A percentile compares a stretch with the other conserved stretches of the same genome.
These are phyloP conservation scores for Populus hybrid DNA, from an alignment of 441 rosid species.

Conservation along the genomic window DNA sequence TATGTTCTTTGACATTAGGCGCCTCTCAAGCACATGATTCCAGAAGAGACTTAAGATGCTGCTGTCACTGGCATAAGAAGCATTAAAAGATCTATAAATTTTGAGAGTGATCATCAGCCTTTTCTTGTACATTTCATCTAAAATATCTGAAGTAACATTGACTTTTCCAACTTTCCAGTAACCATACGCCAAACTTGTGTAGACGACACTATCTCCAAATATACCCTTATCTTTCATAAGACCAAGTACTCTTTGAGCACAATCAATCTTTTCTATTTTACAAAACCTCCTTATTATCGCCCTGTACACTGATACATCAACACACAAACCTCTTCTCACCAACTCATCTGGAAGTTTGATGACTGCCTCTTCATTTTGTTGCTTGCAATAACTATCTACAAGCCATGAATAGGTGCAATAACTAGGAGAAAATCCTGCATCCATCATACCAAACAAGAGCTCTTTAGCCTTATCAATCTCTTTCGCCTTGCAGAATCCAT, in stretches of 20 bases:
- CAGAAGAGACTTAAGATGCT: conserved; percentile 59
- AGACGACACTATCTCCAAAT: conserved; percentile 66
- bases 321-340: conserved; percentile 47
- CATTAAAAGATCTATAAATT: conserved; percentile 55
- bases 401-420: conserved; percentile 78
- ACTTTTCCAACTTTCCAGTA: conserved; percentile 75
- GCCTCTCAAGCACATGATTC: conserved; percentile 61
- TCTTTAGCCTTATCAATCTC: conserved; percentile 77
- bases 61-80: conserved; percentile 54
- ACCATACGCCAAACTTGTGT: conserved; percentile 62
- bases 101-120: conserved; percentile 70
- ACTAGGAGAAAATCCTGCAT: conserved; percentile 74
- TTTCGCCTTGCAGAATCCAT: conserved; percentile 71
- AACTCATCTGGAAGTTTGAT: conserved; percentile 56
- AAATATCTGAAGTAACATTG: conserved; percentile 43
- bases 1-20: conserved; percentile 60
- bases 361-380: conserved; percentile 46
- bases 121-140: conserved; percentile 72
- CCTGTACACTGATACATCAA: conserved; percentile 68
- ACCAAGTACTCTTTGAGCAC: conserved; percentile 44
- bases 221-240: conserved; percentile 71
- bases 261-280: conserved; percentile 57
- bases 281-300: conserved; percentile 85
- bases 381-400: conserved; percentile 63
- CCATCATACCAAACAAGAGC: conserved; percentile 60